Evolutionary conservation across 495 filamentous ascomycete species (phyloP).

Genomic region (Xylaria acuta): DNA sequence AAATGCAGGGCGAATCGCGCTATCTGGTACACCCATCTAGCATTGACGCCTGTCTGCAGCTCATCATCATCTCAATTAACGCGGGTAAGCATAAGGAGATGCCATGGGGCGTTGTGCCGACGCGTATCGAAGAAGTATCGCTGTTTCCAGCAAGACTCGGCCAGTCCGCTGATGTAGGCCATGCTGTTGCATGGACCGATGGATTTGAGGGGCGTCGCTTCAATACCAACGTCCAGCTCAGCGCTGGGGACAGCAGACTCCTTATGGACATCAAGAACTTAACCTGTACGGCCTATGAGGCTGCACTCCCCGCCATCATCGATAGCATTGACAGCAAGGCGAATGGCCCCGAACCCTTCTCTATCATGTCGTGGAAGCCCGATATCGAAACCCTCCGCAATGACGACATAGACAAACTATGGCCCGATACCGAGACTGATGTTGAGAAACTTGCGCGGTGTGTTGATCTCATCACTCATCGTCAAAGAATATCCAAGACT

Average conservation of each 20-base stretch:
- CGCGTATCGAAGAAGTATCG: slow-evolving; percentile 28
- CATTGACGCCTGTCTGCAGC: slow-evolving; percentile 42
- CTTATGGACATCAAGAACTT: slow-evolving; percentile 32
- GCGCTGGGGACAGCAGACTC: slow-evolving; percentile 13
- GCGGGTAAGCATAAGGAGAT: slow-evolving; percentile 33
- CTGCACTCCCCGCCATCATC: slow-evolving; percentile 33
- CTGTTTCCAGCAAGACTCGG: slow-evolving; percentile 10
- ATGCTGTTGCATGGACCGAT: slow-evolving; percentile 33
- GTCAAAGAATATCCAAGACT: slow-evolving; percentile 24
- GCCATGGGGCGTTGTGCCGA: slow-evolving; percentile 32
- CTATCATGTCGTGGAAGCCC: slow-evolving; percentile 32
- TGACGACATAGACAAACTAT: slow-evolving; percentile 16
- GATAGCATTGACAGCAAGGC: slow-evolving; percentile 23
- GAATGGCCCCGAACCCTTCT: slow-evolving; percentile 26
- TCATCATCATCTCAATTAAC: slow-evolving; percentile 33
- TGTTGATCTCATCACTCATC: slow-evolving; percentile 29
- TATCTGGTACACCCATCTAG: slow-evolving; percentile 54
- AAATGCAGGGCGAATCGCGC: slow-evolving; percentile 31
- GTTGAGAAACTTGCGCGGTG: slow-evolving; percentile 18
- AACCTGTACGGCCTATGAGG: slow-evolving; percentile 32
- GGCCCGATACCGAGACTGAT: slow-evolving; percentile 5
- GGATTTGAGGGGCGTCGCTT: slow-evolving; percentile 31
- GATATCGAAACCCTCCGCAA: slow-evolving; percentile 27
- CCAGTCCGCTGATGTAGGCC: slow-evolving; percentile 9
- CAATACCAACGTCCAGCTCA: slow-evolving; percentile 33